Evolutionary conservation across 73 alveolate genomes (phyloP), one percentile per base, ranked within the genome.

Genomic region (Blepharisma japonicum): DNA sequence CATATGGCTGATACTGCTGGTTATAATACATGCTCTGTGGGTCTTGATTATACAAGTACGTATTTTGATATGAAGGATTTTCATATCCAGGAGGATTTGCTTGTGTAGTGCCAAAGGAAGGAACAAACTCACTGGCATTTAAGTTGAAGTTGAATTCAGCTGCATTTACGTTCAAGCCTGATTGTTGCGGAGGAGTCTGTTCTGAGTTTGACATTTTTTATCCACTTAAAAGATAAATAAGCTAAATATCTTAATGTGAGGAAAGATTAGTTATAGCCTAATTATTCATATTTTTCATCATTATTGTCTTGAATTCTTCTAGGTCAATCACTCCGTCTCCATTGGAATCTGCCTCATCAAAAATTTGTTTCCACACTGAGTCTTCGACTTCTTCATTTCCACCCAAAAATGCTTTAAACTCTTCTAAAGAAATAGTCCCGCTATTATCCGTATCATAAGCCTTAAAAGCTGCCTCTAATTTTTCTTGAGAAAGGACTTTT

Each of bases 231-330:
- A 32, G 42, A 32, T 32, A 32, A 32, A 32, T 32, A 32, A 32
- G 42, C 42, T 32, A 32, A 1, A 1, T 32, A 32, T 32, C 42
- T 32, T 32, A 32, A 32, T 32, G 3, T 32, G 42, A 32, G 42
- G 3, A 1, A 32, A 32, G 42, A 32, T 32, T 32, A 32, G 0
- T 32, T 32, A 3, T 1, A 32, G 42, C 42, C 42, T 32, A 32
- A 32, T 32, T 32, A 32, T 32, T 32, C 42, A 32, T 32, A 32
- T 32, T 32, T 32, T 32, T 32, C 42, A 32, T 32, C 95, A 89
- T 89, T 90, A 92, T 90, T 32, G 80, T 79, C 79, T 90, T 87
- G 81, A 92, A 92, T 68, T 92, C 98, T 23, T 81, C 88, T 79
- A 85, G 89, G 68, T 81, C 79, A 23, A 92, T 81, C 68, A 79